Percentiles rank a stretch among this genome's conserved stretches.
phyloP scores from a whole-genome alignment of 139 green algal genomes.

The Chlamydomonas sp. region DNA sequence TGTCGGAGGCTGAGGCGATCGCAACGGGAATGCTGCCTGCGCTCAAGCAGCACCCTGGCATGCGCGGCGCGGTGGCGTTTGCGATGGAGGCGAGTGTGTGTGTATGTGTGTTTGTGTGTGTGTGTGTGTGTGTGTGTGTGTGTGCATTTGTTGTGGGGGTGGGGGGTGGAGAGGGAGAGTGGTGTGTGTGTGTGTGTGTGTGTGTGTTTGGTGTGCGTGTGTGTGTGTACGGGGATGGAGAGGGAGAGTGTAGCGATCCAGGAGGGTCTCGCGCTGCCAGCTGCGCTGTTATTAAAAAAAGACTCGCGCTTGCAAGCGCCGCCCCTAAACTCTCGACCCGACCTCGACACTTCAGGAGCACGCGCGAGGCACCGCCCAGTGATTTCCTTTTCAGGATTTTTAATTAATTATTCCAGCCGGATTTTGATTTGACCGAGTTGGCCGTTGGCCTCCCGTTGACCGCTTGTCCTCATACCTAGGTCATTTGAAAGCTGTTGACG shows the following conservation, averaged over 20 bases:
- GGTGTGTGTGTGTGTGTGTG: not conserved
- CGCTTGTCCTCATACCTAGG: too few relatives aligned
- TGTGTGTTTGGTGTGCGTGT: not conserved
- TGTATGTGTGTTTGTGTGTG: not conserved
- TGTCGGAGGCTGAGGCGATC: not conserved
- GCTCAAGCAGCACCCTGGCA: not conserved
- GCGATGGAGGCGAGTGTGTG: conserved; percentile 8
- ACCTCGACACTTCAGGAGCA: too few relatives aligned
- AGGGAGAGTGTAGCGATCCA: not conserved
- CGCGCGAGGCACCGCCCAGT: too few relatives aligned
- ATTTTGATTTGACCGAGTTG: too few relatives aligned
- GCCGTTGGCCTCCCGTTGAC: too few relatives aligned
- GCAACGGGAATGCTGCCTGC: not conserved
- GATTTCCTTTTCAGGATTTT: too few relatives aligned
- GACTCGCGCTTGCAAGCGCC: too few relatives aligned
- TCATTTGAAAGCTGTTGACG: too few relatives aligned
- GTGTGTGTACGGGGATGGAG: not conserved
- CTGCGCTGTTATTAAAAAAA: too few relatives aligned
- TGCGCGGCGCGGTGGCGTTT: not conserved
- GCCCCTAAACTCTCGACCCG: too few relatives aligned
- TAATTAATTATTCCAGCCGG: too few relatives aligned
- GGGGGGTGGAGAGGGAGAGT: not conserved
- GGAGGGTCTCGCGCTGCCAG: not conserved
- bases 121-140: conserved; percentile 7
- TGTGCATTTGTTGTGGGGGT: conserved; percentile 4